Evolutionary conservation across 2,329 filamentous ascomycete species (phyloP).

Genomic region (Zymoseptoria crescenta): DNA sequence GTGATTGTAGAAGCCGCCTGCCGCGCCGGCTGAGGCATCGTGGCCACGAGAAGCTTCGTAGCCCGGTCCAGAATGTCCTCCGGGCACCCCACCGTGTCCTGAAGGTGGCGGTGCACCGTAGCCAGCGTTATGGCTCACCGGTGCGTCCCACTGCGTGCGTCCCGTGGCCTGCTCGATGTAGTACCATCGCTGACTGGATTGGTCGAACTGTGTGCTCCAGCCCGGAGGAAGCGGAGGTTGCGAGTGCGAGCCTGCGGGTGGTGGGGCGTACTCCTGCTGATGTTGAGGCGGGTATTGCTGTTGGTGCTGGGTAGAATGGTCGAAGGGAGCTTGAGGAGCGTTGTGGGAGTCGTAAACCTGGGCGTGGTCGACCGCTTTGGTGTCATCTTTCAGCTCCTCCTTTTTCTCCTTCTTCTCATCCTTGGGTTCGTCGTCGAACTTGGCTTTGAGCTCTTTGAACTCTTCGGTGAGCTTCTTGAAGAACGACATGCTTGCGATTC

Average conservation of each 20-base stretch:
- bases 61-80: slow-evolving; percentile 1
- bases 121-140: slow-evolving; percentile 29
- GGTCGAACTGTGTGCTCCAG: slow-evolving; percentile 58
- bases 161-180: slow-evolving; percentile 56
- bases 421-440: slow-evolving; percentile 28
- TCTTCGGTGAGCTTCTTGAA: slow-evolving; percentile 42
- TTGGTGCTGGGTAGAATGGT: slow-evolving; percentile 14
- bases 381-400: slow-evolving; percentile 14
- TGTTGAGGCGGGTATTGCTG: slow-evolving; percentile 11
- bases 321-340: slow-evolving; percentile 9
- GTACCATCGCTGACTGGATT: slow-evolving; percentile 54
- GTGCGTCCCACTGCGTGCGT: slow-evolving; percentile 57
- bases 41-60: slow-evolving; percentile 8
- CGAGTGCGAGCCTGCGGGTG: slow-evolving; percentile 20
- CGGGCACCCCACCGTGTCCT: slow-evolving; percentile 3
- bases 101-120: slow-evolving; percentile 23
- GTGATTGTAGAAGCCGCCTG: slow-evolving; percentile 14
- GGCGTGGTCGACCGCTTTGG: slow-evolving; percentile 21
- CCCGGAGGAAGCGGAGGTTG: slow-evolving; percentile 49
- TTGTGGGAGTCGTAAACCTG: slow-evolving; percentile 12
- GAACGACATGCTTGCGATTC: slow-evolving; percentile 33
- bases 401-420: slow-evolving; percentile 24
- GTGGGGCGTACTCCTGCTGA: slow-evolving; percentile 18
- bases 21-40: slow-evolving; percentile 1
- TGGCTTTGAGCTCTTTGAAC: slow-evolving; percentile 34